phyloP scores from a whole-genome alignment of 768 basidiomycete genomes.

The Tulasnella calospora region DNA sequence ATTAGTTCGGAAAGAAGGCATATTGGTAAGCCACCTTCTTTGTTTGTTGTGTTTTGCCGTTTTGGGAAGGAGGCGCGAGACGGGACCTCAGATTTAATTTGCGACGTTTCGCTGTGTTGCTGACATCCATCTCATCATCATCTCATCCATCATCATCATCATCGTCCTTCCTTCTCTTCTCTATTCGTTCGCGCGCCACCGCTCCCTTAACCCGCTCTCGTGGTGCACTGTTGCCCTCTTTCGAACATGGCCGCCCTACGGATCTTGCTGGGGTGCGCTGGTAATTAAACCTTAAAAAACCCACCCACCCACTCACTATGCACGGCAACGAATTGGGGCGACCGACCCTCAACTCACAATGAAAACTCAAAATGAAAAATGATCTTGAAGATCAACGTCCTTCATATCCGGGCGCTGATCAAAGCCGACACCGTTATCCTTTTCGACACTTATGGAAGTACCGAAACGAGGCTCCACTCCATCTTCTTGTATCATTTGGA shows the following conservation, averaged over 20 bases:
- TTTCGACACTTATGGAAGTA: slow-evolving; percentile 87
- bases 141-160: neutral
- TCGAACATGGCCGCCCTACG: neutral
- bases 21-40: slow-evolving; percentile 56
- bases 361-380: slow-evolving; percentile 13
- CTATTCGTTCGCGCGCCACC: neutral
- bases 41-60: neutral
- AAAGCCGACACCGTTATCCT: slow-evolving; percentile 88
- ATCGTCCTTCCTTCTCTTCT: neutral
- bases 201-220: neutral
- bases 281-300: neutral
- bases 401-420: slow-evolving; percentile 91
- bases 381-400: slow-evolving; percentile 70
- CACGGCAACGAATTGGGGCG: neutral
- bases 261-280: neutral
- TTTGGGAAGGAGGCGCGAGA: neutral
- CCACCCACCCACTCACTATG: too few species aligned
- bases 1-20: slow-evolving; percentile 78
- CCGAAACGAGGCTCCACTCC: slow-evolving; percentile 78
- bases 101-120: neutral
- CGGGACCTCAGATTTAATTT: neutral
- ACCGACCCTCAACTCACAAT: neutral
- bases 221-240: neutral
- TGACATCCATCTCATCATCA: too few species aligned
- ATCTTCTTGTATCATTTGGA: slow-evolving; percentile 85